These are phyloP conservation scores for Kokia cookei DNA, from an alignment of 441 rosid genomes.

Conservation along the genomic window DNA sequence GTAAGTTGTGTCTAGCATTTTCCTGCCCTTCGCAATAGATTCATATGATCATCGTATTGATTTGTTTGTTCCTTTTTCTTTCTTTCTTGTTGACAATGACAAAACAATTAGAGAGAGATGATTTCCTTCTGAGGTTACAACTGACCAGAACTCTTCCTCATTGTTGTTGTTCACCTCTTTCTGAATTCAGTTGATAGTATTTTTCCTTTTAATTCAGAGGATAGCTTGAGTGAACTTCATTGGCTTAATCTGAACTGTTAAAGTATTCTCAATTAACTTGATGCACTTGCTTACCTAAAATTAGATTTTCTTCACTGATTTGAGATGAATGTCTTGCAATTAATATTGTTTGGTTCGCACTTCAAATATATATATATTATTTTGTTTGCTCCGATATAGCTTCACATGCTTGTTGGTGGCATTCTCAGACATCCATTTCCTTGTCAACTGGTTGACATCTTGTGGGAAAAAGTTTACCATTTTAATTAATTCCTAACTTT, in stretches of 20 bases:
- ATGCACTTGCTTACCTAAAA: neutral
- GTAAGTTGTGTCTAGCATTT: conserved; percentile 24
- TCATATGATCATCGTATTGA: neutral
- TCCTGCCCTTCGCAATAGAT: neutral
- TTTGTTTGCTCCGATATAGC: neutral
- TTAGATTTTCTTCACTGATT: neutral
- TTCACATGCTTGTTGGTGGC: neutral
- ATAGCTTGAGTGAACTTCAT: neutral
- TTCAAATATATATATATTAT: neutral
- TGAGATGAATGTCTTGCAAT: neutral
- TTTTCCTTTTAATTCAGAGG: neutral
- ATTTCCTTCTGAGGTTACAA: neutral
- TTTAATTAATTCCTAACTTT: conserved; percentile 16
- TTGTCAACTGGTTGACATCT: neutral
- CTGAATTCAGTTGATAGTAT: neutral
- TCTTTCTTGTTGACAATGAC: neutral
- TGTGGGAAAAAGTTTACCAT: neutral
- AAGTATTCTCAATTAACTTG: conserved; percentile 1
- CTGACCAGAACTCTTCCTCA: neutral
- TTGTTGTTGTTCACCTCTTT: neutral
- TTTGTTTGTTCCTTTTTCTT: neutral
- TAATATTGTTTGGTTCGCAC: neutral
- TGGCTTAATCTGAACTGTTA: neutral
- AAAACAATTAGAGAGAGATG: neutral
- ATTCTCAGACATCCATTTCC: neutral